phyloP scores from a whole-genome alignment of 2,329 filamentous ascomycete genomes.

The Pyrenochaeta sp. region DNA sequence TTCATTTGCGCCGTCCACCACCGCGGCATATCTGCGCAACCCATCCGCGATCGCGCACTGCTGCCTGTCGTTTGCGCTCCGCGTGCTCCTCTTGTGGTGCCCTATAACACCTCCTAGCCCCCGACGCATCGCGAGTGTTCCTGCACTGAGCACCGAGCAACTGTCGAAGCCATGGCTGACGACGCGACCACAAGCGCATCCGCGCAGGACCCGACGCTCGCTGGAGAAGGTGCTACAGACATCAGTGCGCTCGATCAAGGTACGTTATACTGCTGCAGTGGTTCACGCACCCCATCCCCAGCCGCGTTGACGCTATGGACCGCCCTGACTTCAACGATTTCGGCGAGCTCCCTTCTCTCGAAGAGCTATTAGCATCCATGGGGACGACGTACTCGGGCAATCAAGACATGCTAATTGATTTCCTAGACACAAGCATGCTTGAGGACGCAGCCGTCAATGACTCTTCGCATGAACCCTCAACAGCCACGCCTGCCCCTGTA shows the following conservation, averaged over 20 bases:
- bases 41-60: conserved; percentile 15
- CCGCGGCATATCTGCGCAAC: conserved; percentile 8
- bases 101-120: conserved; percentile 27
- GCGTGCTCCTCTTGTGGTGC: conserved; percentile 19
- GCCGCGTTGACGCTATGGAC: conserved; percentile 17
- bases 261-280: conserved; percentile 25
- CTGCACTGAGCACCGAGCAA: conserved; percentile 9
- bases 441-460: conserved; percentile 53
- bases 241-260: conserved; percentile 42
- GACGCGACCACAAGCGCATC: conserved; percentile 40
- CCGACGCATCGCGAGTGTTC: conserved; percentile 29
- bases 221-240: conserved; percentile 34
- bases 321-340: conserved; percentile 1
- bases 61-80: conserved; percentile 12
- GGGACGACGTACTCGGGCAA: not conserved
- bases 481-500: conserved; percentile 62
- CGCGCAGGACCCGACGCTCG: conserved; percentile 36
- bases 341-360: not conserved
- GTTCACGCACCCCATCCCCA: conserved; percentile 3
- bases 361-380: not conserved
- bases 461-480: conserved; percentile 61
- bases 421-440: conserved; percentile 68
- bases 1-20: conserved; percentile 26
- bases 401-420: conserved; percentile 9
- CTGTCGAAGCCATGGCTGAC: conserved; percentile 44